Evolutionary conservation across 257 asterid genomes (phyloP).

Genomic region (Solanum clarkiae): DNA sequence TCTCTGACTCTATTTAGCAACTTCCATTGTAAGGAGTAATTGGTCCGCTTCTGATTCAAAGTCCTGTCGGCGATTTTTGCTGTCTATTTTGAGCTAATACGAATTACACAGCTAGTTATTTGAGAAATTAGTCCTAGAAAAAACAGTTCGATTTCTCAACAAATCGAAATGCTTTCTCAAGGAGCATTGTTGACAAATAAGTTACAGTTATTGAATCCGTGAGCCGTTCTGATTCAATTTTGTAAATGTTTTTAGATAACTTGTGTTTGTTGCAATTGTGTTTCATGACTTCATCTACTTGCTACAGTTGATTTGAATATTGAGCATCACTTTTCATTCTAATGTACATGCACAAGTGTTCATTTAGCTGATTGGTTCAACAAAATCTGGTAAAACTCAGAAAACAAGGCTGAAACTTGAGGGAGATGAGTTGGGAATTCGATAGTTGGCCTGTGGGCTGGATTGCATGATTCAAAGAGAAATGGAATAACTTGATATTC

Average conservation of each 20-base stretch:
- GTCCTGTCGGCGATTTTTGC: neutral
- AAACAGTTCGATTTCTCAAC: neutral
- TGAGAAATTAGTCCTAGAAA: neutral
- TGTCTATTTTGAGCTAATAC: neutral
- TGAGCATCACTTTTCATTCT: neutral
- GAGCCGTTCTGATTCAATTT: neutral
- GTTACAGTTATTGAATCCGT: neutral
- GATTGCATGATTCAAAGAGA: neutral
- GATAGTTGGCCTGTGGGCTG: neutral
- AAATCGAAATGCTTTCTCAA: neutral
- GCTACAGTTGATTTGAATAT: neutral
- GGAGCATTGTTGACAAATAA: neutral
- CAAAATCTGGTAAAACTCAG: neutral
- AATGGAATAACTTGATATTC: neutral
- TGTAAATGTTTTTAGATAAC: neutral
- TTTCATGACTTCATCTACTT: neutral
- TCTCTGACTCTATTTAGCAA: neutral
- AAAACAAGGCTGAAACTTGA: neutral
- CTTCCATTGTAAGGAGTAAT: neutral
- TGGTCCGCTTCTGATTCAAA: neutral
- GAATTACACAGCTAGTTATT: neutral
- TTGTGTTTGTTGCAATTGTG: neutral
- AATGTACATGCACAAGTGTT: neutral
- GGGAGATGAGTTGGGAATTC: neutral
- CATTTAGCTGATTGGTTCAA: neutral